Evolutionary conservation across 768 basidiomycete species (phyloP), one percentile per base, ranked within the genome.

Genomic region (Thelephora ganbajun): DNA sequence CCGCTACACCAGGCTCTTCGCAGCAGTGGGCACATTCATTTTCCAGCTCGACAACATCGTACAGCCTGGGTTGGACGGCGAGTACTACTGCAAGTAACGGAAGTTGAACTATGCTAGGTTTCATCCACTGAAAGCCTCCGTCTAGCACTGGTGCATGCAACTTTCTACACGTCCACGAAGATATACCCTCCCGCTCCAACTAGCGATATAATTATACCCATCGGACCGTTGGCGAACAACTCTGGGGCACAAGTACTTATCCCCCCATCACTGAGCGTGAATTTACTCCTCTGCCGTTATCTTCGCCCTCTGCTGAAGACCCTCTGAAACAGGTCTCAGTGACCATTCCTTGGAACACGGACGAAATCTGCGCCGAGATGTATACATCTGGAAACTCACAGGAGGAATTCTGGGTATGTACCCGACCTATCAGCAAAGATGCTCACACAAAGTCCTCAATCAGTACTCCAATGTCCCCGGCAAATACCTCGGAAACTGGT

Each of bases 401-500:
- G 1, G 80, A 81, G 57, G 86, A 89, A 61, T 87, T 86, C 57
- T 89, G 86, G 85, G 83, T 83, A 53, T 44, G 68, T 49, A 9
- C 12, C 49, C 50, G 43, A 19, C 2, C 43, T 22, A 9, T 30
- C 26, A 30, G 26, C 4, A 30, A 9, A 30, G 26, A 30, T 50
- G 36, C 42, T 46, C 33, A 34, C n/a, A n/a, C n/a, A n/a, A n/a
- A n/a, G n/a, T 44, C 3, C n/a, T 41, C 26, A 44, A 36, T 13
- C 51, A 85, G 83, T 88, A 86, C 55, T 76, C 70, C 64, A 84
- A 86, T 51, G 66, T 67, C 16, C 69, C 83, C 4, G 74, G 83
- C 53, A 56, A 77, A 49, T 84, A 78, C 56, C 50, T 86, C 23
- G 48, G 56, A 3, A 64, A 67, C 78, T 11, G 79, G 73, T 3